Percentiles rank a stretch among this genome's conserved stretches.
phyloP scores from a whole-genome alignment of 1,284 basidiomycete genomes.

The Agroathelia rolfsii region DNA sequence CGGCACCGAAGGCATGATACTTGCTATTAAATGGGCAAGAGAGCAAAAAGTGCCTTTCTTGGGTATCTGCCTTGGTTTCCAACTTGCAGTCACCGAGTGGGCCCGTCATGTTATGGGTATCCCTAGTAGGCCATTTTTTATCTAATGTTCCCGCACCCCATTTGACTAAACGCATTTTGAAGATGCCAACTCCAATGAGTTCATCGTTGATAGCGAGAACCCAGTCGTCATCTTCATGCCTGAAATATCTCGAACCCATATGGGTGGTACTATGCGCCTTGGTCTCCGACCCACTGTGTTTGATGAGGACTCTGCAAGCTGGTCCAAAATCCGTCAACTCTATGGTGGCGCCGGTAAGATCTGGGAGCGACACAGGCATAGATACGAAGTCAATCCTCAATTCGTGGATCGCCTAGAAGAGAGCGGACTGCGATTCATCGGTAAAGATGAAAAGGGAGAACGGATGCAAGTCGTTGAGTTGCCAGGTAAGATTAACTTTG shows the following conservation, averaged over 20 bases:
- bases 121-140: slow-evolving; percentile 33
- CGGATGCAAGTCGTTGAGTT: slow-evolving; percentile 97
- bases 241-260: slow-evolving; percentile 94
- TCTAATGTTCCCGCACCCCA: slow-evolving; percentile 7
- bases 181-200: slow-evolving; percentile 89
- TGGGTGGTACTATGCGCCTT: slow-evolving; percentile 98
- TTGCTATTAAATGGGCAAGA: slow-evolving; percentile 93
- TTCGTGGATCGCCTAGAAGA: slow-evolving; percentile 70
- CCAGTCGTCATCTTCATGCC: slow-evolving; percentile 97
- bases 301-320: slow-evolving; percentile 41
- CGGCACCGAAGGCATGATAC: slow-evolving; percentile 96
- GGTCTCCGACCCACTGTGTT: slow-evolving; percentile 94
- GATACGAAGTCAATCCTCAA: slow-evolving; percentile 94
- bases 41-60: slow-evolving; percentile 94
- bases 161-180: slow-evolving; percentile 3
- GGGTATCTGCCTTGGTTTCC: slow-evolving; percentile 97
- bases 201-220: slow-evolving; percentile 48
- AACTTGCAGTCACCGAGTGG: slow-evolving; percentile 95
- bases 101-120: slow-evolving; percentile 80
- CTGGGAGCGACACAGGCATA: slow-evolving; percentile 96
- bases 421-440: slow-evolving; percentile 78
- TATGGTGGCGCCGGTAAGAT: slow-evolving; percentile 82
- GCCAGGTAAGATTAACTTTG: slow-evolving; percentile 39
- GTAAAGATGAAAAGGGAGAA: slow-evolving; percentile 92
- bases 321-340: slow-evolving; percentile 67